Conservation (phyloP, 140 eudicot genomes). For the Senecio squalidus region DNA sequence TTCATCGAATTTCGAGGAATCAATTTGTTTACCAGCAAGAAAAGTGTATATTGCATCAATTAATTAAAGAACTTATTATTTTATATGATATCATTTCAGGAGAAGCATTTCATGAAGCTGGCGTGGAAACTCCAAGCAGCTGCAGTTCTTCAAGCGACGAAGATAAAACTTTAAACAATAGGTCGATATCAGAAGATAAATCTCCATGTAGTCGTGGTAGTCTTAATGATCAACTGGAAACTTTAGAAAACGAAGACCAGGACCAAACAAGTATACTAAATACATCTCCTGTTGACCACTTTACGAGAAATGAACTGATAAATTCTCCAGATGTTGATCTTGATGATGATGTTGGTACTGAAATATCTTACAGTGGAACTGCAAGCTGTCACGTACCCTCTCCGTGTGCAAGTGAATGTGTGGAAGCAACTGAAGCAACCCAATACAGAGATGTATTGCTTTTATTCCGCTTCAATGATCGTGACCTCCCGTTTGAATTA, state of each 20-base stretch:
- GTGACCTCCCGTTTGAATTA: slow-evolving; percentile 70
- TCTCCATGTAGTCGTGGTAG: slow-evolving; percentile 4
- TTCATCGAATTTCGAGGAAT: not conserved
- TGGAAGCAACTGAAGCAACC: slow-evolving; percentile 42
- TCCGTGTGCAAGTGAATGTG: slow-evolving; percentile 44
- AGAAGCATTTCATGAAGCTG: slow-evolving; percentile 71
- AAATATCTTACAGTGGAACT: slow-evolving; percentile 26
- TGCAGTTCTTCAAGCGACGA: slow-evolving; percentile 20
- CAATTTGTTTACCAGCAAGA: not conserved
- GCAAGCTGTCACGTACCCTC: slow-evolving; percentile 32
- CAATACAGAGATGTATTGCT: slow-evolving; percentile 62
- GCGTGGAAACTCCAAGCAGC: slow-evolving; percentile 33
- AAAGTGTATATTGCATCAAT: not conserved
- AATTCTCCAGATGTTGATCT: not conserved
- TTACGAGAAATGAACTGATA: not conserved
- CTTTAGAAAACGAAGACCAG: slow-evolving; percentile 2
- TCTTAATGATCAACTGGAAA: not conserved
- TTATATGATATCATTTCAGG: slow-evolving; percentile 31
- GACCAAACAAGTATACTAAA: slow-evolving; percentile 6
- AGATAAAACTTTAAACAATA: not conserved
- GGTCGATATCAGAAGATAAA: not conserved
- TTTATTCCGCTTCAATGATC: slow-evolving; percentile 70
- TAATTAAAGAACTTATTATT: slow-evolving; percentile 10
- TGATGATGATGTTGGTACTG: slow-evolving; percentile 33
- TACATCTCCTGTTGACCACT: not conserved